phyloP scores from a whole-genome alignment of 2,329 filamentous ascomycete genomes.

The Apiospora malaysiana region DNA sequence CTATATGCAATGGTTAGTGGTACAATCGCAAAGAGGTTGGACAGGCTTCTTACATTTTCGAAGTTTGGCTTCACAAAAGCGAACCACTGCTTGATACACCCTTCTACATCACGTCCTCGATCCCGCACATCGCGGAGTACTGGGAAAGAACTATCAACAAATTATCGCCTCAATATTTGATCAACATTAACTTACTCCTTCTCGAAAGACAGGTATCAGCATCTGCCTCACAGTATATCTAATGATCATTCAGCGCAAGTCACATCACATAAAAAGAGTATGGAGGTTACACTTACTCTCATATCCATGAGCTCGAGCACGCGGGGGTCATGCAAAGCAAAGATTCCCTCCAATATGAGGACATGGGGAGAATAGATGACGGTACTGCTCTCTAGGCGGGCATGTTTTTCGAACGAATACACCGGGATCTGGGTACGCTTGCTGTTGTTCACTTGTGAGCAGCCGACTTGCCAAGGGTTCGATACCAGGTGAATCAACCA shows the following conservation, averaged over 20 bases:
- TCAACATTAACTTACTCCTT: conserved; percentile 63
- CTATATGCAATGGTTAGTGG: conserved; percentile 39
- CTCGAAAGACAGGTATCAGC: conserved; percentile 90
- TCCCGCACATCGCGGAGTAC: conserved; percentile 88
- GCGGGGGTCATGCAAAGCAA: conserved; percentile 87
- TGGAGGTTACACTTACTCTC: conserved; percentile 60
- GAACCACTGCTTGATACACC: conserved; percentile 99
- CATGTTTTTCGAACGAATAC: conserved; percentile 94
- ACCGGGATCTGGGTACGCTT: conserved; percentile 90
- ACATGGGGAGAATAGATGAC: conserved; percentile 97
- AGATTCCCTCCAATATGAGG: conserved; percentile 92
- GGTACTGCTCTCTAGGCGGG: conserved; percentile 72
- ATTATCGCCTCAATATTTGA: no score
- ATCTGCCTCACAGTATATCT: conserved; percentile 97
- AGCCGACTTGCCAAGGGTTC: background rate
- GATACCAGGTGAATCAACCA: background rate
- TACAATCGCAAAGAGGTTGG: background rate
- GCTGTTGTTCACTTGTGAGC: conserved; percentile 54
- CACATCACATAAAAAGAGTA: background rate
- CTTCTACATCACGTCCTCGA: conserved; percentile 88
- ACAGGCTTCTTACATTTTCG: conserved; percentile 61
- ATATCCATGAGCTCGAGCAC: conserved; percentile 89
- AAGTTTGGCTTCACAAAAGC: conserved; percentile 96
- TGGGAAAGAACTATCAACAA: background rate
- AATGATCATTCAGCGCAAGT: conserved; percentile 25